phyloP scores from a whole-genome alignment of 78 protist species.

The Dictyostelium firmibasis region DNA sequence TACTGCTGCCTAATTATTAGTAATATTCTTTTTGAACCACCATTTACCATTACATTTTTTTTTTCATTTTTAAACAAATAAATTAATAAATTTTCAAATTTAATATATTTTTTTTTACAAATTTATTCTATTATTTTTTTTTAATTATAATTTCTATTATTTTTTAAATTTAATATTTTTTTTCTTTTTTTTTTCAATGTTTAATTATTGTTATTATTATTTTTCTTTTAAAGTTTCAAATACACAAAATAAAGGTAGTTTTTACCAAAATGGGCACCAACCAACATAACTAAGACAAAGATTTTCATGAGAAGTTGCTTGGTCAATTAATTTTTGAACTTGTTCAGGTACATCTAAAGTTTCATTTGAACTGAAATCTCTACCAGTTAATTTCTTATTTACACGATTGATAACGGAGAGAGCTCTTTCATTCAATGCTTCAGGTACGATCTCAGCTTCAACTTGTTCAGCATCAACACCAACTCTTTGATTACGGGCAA shows the following conservation, averaged over 20 bases:
- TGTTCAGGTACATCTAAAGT: conserved; percentile 87
- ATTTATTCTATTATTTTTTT: no score
- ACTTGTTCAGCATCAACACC: conserved; percentile 50
- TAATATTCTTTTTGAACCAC: not conserved
- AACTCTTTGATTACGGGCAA: conserved; percentile 22
- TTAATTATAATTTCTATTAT: no score
- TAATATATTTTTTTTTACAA: no score
- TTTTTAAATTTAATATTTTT: no score
- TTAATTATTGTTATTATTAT: not conserved
- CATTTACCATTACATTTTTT: no score
- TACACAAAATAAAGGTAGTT: no score
- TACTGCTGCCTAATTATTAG: not conserved
- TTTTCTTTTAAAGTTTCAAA: not conserved
- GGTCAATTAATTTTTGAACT: conserved; percentile 91
- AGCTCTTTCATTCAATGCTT: conserved; percentile 87
- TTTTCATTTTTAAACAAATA: no score
- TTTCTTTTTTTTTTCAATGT: not conserved
- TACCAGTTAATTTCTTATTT: conserved; percentile 94
- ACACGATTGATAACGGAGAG: conserved; percentile 93
- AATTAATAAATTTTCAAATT: no score
- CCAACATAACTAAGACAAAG: conserved; percentile 98
- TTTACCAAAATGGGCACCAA: conserved; percentile 95
- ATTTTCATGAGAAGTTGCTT: conserved; percentile 97
- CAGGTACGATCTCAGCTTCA: conserved; percentile 59
- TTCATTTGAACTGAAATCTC: conserved; percentile 84